Evolutionary conservation across 2,329 filamentous ascomycete genomes (phyloP).

Genomic region (Zopfia rhizophila): DNA sequence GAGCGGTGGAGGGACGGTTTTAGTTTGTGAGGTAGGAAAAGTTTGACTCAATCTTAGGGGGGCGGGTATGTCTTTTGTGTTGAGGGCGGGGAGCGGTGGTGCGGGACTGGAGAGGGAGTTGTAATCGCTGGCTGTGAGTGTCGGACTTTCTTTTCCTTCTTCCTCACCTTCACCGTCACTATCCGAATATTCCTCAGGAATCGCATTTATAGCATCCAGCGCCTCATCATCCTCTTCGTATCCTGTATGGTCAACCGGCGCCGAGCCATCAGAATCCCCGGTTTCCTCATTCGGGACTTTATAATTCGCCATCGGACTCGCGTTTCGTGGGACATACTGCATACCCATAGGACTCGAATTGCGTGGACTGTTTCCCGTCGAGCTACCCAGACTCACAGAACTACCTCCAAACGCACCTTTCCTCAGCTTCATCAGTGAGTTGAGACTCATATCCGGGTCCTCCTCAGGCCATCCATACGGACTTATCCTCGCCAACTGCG

Average conservation of each 20-base stretch:
- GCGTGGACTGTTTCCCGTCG: slow-evolving; percentile 43
- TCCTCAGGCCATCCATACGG: slow-evolving; percentile 65
- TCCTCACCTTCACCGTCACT: slow-evolving; percentile 24
- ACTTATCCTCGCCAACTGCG: slow-evolving; percentile 73
- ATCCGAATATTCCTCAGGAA: slow-evolving; percentile 30
- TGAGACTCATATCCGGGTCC: slow-evolving; percentile 77
- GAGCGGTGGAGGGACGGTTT: slow-evolving; percentile 26
- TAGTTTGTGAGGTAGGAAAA: slow-evolving; percentile 21
- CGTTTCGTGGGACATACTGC: slow-evolving; percentile 41
- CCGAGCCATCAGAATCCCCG: slow-evolving; percentile 37
- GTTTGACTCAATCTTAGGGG: slow-evolving; percentile 7
- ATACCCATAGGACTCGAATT: slow-evolving; percentile 52
- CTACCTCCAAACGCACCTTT: slow-evolving; percentile 84
- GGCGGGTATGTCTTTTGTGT: slow-evolving; percentile 24
- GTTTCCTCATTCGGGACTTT: slow-evolving; percentile 28
- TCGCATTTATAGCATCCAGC: slow-evolving; percentile 42
- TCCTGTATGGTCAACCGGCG: slow-evolving; percentile 20
- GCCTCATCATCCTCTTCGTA: slow-evolving; percentile 35
- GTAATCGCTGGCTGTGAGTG: slow-evolving; percentile 43
- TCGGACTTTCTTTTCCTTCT: slow-evolving; percentile 41
- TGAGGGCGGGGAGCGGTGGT: slow-evolving; percentile 19
- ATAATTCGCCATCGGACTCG: slow-evolving; percentile 44
- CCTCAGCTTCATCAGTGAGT: slow-evolving; percentile 76
- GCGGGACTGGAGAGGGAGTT: slow-evolving; percentile 39
- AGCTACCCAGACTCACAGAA: slow-evolving; percentile 74